Evolutionary conservation across 2,329 filamentous ascomycete species (phyloP).

Genomic region (Alternaria tenuissima): DNA sequence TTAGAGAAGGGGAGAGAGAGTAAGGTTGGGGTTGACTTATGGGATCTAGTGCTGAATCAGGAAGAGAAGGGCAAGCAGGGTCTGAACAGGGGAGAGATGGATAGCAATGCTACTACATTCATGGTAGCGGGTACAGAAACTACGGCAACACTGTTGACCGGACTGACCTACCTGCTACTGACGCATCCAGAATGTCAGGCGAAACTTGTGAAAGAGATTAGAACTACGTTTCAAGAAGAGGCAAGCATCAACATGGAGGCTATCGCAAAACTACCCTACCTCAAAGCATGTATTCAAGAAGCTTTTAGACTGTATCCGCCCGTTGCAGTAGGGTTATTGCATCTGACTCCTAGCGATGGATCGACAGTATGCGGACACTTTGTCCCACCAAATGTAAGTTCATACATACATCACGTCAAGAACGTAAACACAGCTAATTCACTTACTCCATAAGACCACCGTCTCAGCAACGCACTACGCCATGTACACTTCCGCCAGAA

Average conservation of each 20-base stretch:
- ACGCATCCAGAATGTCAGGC: conserved; percentile 21
- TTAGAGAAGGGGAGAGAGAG: neutral
- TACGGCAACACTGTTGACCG: conserved; percentile 41
- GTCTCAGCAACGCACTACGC: neutral
- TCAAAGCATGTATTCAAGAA: no score
- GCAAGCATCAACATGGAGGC: conserved; percentile 31
- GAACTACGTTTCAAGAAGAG: conserved; percentile 20
- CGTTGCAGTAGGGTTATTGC: conserved; percentile 40
- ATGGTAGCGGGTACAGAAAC: conserved; percentile 42
- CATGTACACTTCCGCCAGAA: neutral
- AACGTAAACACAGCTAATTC: no score
- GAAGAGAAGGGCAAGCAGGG: conserved; percentile 26
- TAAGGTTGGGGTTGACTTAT: neutral
- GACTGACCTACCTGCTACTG: conserved; percentile 47
- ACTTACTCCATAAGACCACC: no score
- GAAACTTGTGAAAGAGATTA: conserved; percentile 19
- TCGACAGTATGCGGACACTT: neutral
- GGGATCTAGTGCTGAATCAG: conserved; percentile 43
- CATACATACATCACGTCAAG: neutral
- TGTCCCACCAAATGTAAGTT: neutral
- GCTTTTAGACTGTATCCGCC: conserved; percentile 46
- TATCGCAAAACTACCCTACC: conserved; percentile 42
- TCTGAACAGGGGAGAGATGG: neutral
- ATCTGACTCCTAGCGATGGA: neutral
- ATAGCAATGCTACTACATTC: conserved; percentile 29